Evolutionary conservation across 768 basidiomycete genomes (phyloP).

Genomic region (Cystofilobasidium macerans): DNA sequence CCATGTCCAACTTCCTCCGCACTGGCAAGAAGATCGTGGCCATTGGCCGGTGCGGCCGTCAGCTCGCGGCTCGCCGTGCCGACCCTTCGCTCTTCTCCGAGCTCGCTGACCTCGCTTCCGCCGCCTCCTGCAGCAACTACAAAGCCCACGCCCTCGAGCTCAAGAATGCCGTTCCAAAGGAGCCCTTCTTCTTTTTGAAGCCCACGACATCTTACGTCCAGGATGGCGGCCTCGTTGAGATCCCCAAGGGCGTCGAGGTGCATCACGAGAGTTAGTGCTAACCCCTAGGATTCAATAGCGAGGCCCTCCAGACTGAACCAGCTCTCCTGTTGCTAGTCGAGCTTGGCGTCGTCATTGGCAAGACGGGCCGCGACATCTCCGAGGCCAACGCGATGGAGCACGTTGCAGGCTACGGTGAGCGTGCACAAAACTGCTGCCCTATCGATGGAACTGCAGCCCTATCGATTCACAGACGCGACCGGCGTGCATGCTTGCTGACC

Average conservation of each 20-base stretch:
- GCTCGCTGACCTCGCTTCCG: background rate
- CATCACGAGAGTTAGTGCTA: slow-evolving; percentile 86
- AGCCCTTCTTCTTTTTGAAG: slow-evolving; percentile 98
- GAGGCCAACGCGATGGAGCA: slow-evolving; percentile 59
- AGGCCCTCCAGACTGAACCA: background rate
- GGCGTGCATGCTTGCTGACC: no score
- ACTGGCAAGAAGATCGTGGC: slow-evolving; percentile 54
- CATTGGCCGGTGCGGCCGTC: slow-evolving; percentile 55
- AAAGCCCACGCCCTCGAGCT: slow-evolving; percentile 79
- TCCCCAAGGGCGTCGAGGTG: slow-evolving; percentile 67
- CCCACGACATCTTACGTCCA: slow-evolving; percentile 80
- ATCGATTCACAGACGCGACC: no score
- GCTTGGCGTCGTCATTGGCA: slow-evolving; percentile 91
- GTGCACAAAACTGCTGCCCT: no score
- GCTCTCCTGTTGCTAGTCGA: slow-evolving; percentile 53
- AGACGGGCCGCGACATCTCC: slow-evolving; percentile 68
- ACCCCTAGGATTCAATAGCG: no score
- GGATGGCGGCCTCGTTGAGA: slow-evolving; percentile 68
- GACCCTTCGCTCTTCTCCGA: slow-evolving; percentile 24
- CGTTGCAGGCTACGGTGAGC: slow-evolving; percentile 80
- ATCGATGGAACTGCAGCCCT: no score
- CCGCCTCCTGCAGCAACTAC: slow-evolving; percentile 10
- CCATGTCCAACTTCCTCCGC: slow-evolving; percentile 18
- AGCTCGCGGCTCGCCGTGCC: background rate
- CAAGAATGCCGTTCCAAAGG: slow-evolving; percentile 73